A percentile compares a stretch with the other conserved stretches of the same genome.
phyloP scores from a whole-genome alignment of 352 stramenopile species.

The Globisporangium sylvaticum region DNA sequence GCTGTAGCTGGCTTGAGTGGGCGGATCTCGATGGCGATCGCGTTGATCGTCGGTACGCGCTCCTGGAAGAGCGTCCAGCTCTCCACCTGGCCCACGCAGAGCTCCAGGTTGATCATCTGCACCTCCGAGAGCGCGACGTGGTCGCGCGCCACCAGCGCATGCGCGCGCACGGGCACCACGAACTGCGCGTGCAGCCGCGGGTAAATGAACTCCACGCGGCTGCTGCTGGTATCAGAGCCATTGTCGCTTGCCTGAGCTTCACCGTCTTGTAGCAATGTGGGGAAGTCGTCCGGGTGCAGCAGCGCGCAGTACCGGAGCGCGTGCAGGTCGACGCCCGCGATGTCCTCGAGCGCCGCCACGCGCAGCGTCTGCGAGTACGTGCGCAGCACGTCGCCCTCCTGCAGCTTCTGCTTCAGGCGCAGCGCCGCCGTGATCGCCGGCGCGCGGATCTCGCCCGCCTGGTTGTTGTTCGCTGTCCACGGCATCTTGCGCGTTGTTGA shows the following conservation, averaged over 20 bases:
- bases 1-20: slow-evolving; percentile 25
- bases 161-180: slow-evolving; percentile 46
- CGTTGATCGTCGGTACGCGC: slow-evolving; percentile 31
- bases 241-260: not conserved
- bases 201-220: slow-evolving; percentile 39
- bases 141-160: slow-evolving; percentile 37
- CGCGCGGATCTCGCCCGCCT: slow-evolving; percentile 70
- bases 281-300: slow-evolving; percentile 64
- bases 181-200: slow-evolving; percentile 76
- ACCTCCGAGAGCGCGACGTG: slow-evolving; percentile 56
- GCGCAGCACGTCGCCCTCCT: slow-evolving; percentile 14
- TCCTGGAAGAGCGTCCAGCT: slow-evolving; percentile 75
- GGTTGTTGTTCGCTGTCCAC: slow-evolving; percentile 86
- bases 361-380: slow-evolving; percentile 37
- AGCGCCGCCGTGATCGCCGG: slow-evolving; percentile 59
- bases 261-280: slow-evolving; percentile 7
- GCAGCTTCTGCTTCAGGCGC: slow-evolving; percentile 45
- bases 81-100: slow-evolving; percentile 69
- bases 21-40: slow-evolving; percentile 67
- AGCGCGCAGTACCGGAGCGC: slow-evolving; percentile 48
- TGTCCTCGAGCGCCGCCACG: slow-evolving; percentile 39
- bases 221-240: not conserved
- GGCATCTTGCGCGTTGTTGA: slow-evolving; percentile 37
- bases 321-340: slow-evolving; percentile 18
- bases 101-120: slow-evolving; percentile 79